phyloP scores from a whole-genome alignment of 169 alveolate genomes.

The Perkinsus chesapeaki region DNA sequence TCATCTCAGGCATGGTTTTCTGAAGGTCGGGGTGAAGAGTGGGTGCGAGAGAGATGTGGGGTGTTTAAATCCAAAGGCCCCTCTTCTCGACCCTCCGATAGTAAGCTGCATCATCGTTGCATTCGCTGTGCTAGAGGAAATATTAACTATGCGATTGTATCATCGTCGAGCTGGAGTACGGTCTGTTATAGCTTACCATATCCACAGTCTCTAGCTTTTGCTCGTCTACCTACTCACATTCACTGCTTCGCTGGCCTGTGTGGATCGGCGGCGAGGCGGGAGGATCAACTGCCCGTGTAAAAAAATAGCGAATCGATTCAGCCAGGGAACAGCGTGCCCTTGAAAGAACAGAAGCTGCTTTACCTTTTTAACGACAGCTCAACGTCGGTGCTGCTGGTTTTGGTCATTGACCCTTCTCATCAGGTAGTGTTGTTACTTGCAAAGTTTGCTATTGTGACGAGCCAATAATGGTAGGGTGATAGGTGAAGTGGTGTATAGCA shows the following conservation, averaged over 20 bases:
- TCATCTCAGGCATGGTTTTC: background rate
- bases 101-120: constrained; percentile 31
- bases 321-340: too few relatives aligned
- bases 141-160: constrained; percentile 48
- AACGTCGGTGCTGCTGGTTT: too few relatives aligned
- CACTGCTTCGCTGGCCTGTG: too few relatives aligned
- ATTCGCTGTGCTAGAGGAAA: constrained; percentile 15
- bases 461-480: background rate
- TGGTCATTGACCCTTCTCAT: constrained; percentile 37
- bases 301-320: too few relatives aligned
- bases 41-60: constrained; percentile 20
- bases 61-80: constrained; percentile 18
- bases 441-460: background rate
- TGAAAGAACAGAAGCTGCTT: too few relatives aligned
- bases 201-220: too few relatives aligned
- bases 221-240: too few relatives aligned
- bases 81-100: constrained; percentile 11
- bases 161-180: too few relatives aligned
- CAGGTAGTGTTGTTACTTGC: constrained; percentile 7
- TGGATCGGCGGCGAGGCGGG: too few relatives aligned
- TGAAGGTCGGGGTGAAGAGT: background rate
- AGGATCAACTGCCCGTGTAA: too few relatives aligned
- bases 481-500: background rate
- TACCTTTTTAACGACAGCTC: too few relatives aligned
- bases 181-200: too few relatives aligned